phyloP scores from a whole-genome alignment of 2,329 filamentous ascomycete species.

The Elsinoe perseae region DNA sequence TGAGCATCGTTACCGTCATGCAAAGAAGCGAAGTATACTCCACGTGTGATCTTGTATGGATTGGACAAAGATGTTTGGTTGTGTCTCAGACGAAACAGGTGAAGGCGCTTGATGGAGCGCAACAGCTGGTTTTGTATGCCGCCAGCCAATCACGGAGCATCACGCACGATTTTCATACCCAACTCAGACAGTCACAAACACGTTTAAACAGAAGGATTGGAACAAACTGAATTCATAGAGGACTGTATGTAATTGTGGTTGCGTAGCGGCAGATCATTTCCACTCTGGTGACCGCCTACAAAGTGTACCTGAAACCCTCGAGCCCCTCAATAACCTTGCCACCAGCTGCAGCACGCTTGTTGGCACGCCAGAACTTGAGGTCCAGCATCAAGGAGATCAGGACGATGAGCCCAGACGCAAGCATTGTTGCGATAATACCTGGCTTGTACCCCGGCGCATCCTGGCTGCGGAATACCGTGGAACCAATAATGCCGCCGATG shows the following conservation, averaged over 20 bases:
- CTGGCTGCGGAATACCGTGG: constrained; percentile 29
- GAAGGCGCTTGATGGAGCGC: constrained; percentile 7
- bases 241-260: too few species aligned
- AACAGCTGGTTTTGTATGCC: not conserved
- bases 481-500: constrained; percentile 59
- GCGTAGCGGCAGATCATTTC: too few species aligned
- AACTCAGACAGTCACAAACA: not conserved
- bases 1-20: not conserved
- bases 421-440: constrained; percentile 28
- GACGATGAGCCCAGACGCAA: constrained; percentile 26
- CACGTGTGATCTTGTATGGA: not conserved
- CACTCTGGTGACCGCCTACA: constrained; percentile 19
- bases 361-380: constrained; percentile 30
- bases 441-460: constrained; percentile 29
- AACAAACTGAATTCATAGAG: too few species aligned
- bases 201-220: not conserved
- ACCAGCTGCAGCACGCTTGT: constrained; percentile 30
- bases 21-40: not conserved
- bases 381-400: constrained; percentile 27
- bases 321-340: constrained; percentile 31
- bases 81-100: not conserved
- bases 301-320: constrained; percentile 30
- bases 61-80: not conserved
- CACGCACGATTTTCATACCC: not conserved
- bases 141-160: not conserved